Base-by-base conservation (phyloP, 257 asterid genomes). In the Nyctanthes arbortristis region DNA sequence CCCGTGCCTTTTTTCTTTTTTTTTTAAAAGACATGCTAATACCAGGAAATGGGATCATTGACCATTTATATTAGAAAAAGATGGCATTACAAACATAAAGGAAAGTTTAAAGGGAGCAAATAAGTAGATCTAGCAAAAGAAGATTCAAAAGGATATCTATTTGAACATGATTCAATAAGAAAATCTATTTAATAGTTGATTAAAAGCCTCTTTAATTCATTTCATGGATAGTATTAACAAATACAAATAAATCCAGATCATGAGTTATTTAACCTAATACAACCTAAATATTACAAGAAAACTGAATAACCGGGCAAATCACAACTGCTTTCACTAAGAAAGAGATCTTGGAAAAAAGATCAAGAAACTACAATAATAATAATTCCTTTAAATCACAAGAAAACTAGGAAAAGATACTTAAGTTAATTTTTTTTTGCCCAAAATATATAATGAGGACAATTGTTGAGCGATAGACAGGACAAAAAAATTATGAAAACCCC, bases 341-440 rank as follows among this genome's bases (percentile, higher is more conserved):
- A 63, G 32, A 66, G 68, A 76, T 73, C 73, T 66, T 60, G 43
- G 39, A 69, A 63, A 45, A 63, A 43, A 67, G 64, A 75, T 79
- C 70, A 62, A 63, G 63, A n/a, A n/a, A n/a, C n/a, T n/a, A n/a
- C n/a, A n/a, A n/a, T n/a, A n/a, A n/a, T n/a, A n/a, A n/a, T n/a
- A n/a, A n/a, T n/a, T n/a, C n/a, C n/a, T n/a, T n/a, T n/a, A n/a
- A n/a, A n/a, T n/a, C n/a, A n/a, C n/a, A n/a, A 34, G 25, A 57
- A 49, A 59, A 39, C 3, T 57, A 13, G 54, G 34, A 40, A 54
- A 14, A 27, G 37, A 27, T 10, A 24, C 31, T 52, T 10, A 45
- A 62, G 27, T n/a, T n/a, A n/a, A n/a, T n/a, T n/a, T n/a, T n/a
- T n/a, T n/a, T n/a, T n/a, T n/a, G n/a, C n/a, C n/a, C 30, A 61